A percentile compares a stretch with the other conserved stretches of the same genome.
Conservation (phyloP, 805 yeast genomes). For the Dipodascus albidus region DNA sequence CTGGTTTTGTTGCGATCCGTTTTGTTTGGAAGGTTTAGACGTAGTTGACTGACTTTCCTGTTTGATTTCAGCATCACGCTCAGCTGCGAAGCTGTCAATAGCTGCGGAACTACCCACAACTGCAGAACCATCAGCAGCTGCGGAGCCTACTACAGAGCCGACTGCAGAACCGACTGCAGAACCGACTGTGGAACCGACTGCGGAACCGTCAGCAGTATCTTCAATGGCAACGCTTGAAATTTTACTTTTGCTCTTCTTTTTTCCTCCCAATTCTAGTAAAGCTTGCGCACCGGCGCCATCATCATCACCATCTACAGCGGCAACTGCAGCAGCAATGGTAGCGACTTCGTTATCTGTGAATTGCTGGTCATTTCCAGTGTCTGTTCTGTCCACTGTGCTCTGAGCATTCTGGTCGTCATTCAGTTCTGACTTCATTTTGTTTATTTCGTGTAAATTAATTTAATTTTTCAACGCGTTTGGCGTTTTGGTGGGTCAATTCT, state of each 20-base stretch:
- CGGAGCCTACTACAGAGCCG: no score
- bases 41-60: neutral
- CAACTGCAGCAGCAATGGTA: neutral
- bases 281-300: neutral
- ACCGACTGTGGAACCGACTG: no score
- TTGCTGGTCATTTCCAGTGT: neutral
- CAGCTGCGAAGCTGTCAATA: no score
- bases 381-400: neutral
- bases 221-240: no score
- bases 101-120: no score
- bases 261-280: neutral
- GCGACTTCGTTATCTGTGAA: neutral
- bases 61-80: neutral
- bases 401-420: no score
- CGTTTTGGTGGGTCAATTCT: slow-evolving; percentile 1
- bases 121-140: no score
- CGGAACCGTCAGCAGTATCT: no score
- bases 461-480: neutral
- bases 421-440: neutral
- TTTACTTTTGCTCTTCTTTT: neutral
- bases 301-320: neutral
- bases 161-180: no score
- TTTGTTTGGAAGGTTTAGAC: neutral
- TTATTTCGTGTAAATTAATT: neutral
- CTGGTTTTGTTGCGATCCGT: neutral